Percentiles rank a stretch among this genome's conserved stretches.
These are phyloP conservation scores for Lactarius pseudohatsudake DNA, from an alignment of 768 basidiomycete genomes.

Conservation along the genomic window DNA sequence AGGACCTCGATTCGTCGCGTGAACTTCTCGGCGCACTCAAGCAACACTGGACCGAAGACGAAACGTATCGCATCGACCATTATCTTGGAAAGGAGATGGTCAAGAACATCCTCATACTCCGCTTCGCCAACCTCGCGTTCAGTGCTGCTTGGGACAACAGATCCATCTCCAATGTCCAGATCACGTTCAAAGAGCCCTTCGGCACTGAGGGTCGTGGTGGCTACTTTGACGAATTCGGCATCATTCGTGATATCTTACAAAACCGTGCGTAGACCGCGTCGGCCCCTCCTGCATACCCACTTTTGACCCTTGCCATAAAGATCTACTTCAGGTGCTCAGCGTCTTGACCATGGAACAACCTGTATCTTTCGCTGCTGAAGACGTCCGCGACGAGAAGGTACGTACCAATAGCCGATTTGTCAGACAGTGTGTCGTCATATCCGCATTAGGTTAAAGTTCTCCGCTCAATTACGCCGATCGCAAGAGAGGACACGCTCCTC, in stretches of 20 bases:
- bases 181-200: constrained; percentile 99
- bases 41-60: constrained; percentile 89
- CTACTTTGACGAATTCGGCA: constrained; percentile 99
- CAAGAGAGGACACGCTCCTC: constrained; percentile 74
- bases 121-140: constrained; percentile 93
- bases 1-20: constrained; percentile 83
- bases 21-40: constrained; percentile 78
- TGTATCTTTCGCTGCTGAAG: constrained; percentile 95
- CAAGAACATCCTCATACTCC: constrained; percentile 93
- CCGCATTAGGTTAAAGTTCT: constrained; percentile 86
- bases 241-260: constrained; percentile 96
- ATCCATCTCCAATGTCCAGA: constrained; percentile 94
- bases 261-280: constrained; percentile 71
- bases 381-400: constrained; percentile 98
- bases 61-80: constrained; percentile 99
- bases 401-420: constrained; percentile 20
- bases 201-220: constrained; percentile 99
- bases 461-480: constrained; percentile 83
- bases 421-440: constrained; percentile 5
- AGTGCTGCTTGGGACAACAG: constrained; percentile 93
- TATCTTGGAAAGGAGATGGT: constrained; percentile 99
- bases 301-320: constrained; percentile 42
- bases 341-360: constrained; percentile 98
- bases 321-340: constrained; percentile 91
- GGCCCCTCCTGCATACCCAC: background rate